These are phyloP conservation scores for Trichomonas gallinae DNA, from an alignment of 208 protist genomes.

Conservation along the genomic window DNA sequence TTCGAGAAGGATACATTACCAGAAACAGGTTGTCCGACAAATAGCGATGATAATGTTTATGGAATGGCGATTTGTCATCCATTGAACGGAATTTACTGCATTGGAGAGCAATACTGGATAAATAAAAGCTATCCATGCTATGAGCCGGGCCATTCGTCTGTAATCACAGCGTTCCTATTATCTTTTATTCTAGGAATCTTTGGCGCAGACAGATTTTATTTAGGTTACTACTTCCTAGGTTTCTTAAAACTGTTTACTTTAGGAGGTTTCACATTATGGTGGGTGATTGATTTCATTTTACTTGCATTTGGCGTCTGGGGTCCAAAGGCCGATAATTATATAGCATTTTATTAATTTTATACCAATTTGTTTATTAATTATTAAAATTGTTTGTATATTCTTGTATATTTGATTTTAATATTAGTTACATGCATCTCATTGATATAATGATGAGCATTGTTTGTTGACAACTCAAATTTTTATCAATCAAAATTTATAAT, in stretches of 20 bases:
- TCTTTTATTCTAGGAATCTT: not conserved
- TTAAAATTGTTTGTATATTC: no score
- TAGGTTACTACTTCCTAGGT: not conserved
- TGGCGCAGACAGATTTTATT: not conserved
- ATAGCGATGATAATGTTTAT: not conserved
- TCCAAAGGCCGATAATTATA: not conserved
- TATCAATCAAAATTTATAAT: no score
- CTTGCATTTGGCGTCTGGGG: not conserved
- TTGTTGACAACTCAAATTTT: no score
- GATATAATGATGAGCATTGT: no score
- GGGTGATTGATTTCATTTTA: not conserved
- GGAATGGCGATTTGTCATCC: conserved; percentile 4
- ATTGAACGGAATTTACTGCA: not conserved
- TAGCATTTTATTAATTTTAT: no score
- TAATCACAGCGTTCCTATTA: not conserved
- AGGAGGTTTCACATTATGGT: not conserved
- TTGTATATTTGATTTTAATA: no score
- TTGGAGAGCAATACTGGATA: conserved; percentile 14
- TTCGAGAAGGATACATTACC: not conserved
- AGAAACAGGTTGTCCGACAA: not conserved
- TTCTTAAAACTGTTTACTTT: not conserved
- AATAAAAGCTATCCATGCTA: conserved; percentile 5
- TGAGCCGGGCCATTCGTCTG: not conserved
- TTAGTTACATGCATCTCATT: no score
- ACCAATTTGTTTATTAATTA: no score